Base-by-base conservation (phyloP, 176 grass and related monocot genomes). In the Bonia amplexicaulis region DNA sequence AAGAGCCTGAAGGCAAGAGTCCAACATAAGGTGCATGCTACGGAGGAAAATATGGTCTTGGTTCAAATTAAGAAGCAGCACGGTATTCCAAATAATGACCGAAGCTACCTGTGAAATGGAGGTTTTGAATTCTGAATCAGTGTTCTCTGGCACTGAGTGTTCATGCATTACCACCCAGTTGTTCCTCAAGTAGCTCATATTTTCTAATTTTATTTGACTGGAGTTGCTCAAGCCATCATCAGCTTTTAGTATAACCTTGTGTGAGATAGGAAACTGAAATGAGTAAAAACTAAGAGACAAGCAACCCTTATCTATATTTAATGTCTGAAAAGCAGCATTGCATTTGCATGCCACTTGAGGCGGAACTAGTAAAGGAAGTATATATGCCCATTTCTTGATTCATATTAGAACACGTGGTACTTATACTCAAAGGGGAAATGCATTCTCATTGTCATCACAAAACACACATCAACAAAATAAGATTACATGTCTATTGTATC, bases 31-130 rank as follows among this genome's bases (percentile, higher is more conserved):
- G 26, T 55, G 59, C 40, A 79, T 74, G 44, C 19, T 65, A 60
- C 1, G 2, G 76, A 40, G 6, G 9, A 68, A 85, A 85, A 42
- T 15, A n/a, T 12, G 42, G 57, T 29, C 48, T 41, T 16, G 20
- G 17, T 52, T 80, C 58, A 73, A 46, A 72, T 73, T 79, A 58
- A 58, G 20, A 27, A 33, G 75, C 20, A 68, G 69, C 16, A 39
- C 41, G 41, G 69, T 42, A 35, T 80, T 85, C 69, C 66, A 65
- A 78, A 57, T 55, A 66, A 47, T 76, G n/a, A 62, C 44, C 11
- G 26, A 82, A 80, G 44, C 31, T 89, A 94, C 92, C 89, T 92
- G 71, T 84, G 90, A 92, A 84, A 87, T 63, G 17, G 51, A 44
- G 35, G 61, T 72, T 69, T 86, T 91, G 37, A 89, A 81, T 85